phyloP scores from a whole-genome alignment of 495 filamentous ascomycete species.

The Parathielavia appendiculata region DNA sequence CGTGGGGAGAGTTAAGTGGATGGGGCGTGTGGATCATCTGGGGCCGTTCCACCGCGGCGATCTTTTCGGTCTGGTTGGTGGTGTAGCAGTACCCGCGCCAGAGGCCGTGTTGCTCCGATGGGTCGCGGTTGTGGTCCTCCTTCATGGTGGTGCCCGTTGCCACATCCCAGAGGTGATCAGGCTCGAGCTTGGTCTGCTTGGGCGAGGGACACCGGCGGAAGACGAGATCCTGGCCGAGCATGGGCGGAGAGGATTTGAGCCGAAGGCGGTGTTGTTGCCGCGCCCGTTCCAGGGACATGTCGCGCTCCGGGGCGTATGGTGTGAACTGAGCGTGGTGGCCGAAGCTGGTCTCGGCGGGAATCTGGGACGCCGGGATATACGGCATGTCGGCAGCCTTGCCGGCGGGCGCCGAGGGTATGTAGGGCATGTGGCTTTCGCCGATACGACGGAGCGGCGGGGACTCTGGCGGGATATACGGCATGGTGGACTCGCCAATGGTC shows the following conservation, averaged over 20 bases:
- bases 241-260: constrained; percentile 62
- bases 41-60: constrained; percentile 35
- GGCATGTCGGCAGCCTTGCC: constrained; percentile 34
- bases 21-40: constrained; percentile 39
- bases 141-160: constrained; percentile 24
- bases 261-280: constrained; percentile 34
- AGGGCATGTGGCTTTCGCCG: constrained; percentile 36
- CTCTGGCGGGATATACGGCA: constrained; percentile 27
- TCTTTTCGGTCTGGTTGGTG: constrained; percentile 32
- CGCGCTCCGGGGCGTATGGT: constrained; percentile 35
- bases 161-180: constrained; percentile 43
- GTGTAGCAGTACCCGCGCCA: constrained; percentile 66
- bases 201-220: constrained; percentile 77
- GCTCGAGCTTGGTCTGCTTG: constrained; percentile 71
- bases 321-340: constrained; percentile 30
- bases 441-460: constrained; percentile 31
- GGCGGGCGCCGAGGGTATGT: constrained; percentile 33
- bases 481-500: constrained; percentile 31
- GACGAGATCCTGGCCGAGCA: constrained; percentile 71
- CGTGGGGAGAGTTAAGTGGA: constrained; percentile 22
- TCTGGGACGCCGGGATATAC: constrained; percentile 27
- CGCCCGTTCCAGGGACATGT: constrained; percentile 38
- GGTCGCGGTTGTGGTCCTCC: constrained; percentile 47
- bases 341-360: constrained; percentile 32
- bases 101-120: constrained; percentile 46